Evolutionary conservation across 495 filamentous ascomycete species (phyloP).

Genomic region (Emericellopsis terricola): DNA sequence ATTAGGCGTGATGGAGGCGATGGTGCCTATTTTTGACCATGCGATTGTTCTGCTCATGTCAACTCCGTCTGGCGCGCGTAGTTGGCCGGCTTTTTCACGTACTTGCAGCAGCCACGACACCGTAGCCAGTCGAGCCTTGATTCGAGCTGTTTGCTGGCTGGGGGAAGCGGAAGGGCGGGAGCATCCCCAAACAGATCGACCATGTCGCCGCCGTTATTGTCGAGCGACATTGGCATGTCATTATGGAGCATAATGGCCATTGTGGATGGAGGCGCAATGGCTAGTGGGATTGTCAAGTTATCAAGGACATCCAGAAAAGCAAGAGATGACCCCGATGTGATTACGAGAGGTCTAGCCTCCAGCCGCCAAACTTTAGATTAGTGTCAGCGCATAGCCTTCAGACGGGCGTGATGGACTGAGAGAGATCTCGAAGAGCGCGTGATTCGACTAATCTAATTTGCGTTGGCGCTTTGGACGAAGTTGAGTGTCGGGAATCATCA

Average conservation of each 20-base stretch:
- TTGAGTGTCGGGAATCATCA: not conserved
- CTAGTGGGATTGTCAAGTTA: not conserved
- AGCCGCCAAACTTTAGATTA: too few species aligned
- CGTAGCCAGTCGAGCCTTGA: conserved; percentile 68
- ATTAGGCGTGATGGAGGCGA: conserved; percentile 65
- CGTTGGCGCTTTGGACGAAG: not conserved
- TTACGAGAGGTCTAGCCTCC: not conserved
- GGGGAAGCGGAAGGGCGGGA: conserved; percentile 34
- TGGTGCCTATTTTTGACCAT: conserved; percentile 80
- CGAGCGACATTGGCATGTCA: conserved; percentile 49
- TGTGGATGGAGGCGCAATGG: not conserved
- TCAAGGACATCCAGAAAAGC: not conserved
- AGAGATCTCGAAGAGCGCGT: too few species aligned
- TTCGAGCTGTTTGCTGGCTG: conserved; percentile 44
- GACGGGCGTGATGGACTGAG: too few species aligned
- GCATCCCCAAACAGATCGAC: conserved; percentile 63
- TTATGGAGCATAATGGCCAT: conserved; percentile 20
- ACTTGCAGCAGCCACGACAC: conserved; percentile 68
- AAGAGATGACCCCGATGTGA: conserved; percentile 1
- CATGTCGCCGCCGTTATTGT: conserved; percentile 30
- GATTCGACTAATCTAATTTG: too few species aligned
- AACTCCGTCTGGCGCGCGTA: conserved; percentile 6
- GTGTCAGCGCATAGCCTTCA: too few species aligned
- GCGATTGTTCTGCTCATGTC: conserved; percentile 57
- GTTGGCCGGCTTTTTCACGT: too few species aligned